Base-by-base conservation (phyloP, 306 rosid species). In the Cucurbita ficifolia region DNA sequence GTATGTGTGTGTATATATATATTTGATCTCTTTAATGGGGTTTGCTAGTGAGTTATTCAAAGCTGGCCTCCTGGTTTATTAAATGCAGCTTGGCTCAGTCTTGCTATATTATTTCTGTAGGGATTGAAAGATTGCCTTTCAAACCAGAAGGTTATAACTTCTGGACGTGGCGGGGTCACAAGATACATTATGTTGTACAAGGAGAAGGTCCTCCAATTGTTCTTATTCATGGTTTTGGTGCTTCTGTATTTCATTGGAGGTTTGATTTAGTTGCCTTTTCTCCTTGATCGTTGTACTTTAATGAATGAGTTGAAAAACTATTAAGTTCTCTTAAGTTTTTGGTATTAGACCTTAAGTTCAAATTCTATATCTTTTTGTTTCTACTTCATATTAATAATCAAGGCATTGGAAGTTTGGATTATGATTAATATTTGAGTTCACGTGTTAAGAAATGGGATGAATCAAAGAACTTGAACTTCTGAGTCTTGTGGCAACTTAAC, bases 211-310 rank as follows among this genome's bases (percentile, higher is more conserved):
- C 89, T 76, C 90, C 97, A 5, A 62, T 91, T 76, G 87, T 94
- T 60, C 99, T 91, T 73, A 94, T 91, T 77, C 97, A 89, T 83
- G 97, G 99, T 50, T 91, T 91, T 84, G 99, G 96, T 56, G 99
- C 97, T 74, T 94, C 99, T 72, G 88, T 88, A 18, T 95, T 81
- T 79, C 96, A 95, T 71, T 91, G 99, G 99, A 89, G 97, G 99
- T 88, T 42, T 68, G 50, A 63, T 83, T 10, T 61, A 68, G 83
- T 13, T 69, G 48, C 64, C 33, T 10, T 45, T 16, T 18, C 35
- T 62, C 4, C 50, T 39, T 1, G 7, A 63, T 42, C 35, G 10
- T 40, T 64, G 0, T 19, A 2, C 1, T 36, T 17, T 38, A 0
- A 40, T 40, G 50, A 42, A 19, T 40, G 51, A 64, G 71, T 40